These are phyloP conservation scores for Articulospora tetracladia DNA, from an alignment of 495 filamentous ascomycete species.

Conservation along the genomic window DNA sequence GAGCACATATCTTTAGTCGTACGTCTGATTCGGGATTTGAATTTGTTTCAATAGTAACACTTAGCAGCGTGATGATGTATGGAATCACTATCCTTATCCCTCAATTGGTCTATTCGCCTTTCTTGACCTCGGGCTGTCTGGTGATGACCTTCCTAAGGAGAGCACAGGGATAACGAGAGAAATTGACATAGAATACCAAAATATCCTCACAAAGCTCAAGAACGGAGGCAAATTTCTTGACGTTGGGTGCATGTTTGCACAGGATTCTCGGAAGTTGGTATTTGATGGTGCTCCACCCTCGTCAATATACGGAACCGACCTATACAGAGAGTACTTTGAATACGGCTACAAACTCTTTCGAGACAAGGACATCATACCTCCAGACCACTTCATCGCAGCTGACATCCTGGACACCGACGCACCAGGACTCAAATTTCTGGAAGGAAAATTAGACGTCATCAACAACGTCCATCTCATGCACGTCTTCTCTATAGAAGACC, in stretches of 20 bases:
- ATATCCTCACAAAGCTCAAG: constrained; percentile 19
- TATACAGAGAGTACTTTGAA: constrained; percentile 44
- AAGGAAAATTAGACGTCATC: constrained; percentile 50
- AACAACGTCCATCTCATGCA: constrained; percentile 56
- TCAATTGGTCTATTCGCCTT: constrained; percentile 16
- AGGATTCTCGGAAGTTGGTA: constrained; percentile 41
- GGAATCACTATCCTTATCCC: constrained; percentile 14
- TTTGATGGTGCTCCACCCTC: constrained; percentile 36
- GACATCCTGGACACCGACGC: constrained; percentile 49
- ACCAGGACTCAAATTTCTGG: constrained; percentile 28
- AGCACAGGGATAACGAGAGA: neutral
- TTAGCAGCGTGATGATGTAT: constrained; percentile 13
- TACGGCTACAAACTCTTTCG: constrained; percentile 51
- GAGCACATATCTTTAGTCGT: constrained; percentile 9
- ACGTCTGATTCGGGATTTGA: neutral
- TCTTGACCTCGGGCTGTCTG: constrained; percentile 2
- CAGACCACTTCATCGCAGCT: constrained; percentile 39
- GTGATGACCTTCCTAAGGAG: neutral
- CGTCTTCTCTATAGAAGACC: constrained; percentile 51
- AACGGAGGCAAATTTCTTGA: constrained; percentile 37
- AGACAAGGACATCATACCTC: constrained; percentile 38
- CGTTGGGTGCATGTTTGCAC: constrained; percentile 46
- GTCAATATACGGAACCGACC: constrained; percentile 42
- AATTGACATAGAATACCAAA: neutral
- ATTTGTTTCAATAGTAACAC: neutral